Percentiles rank a stretch among this genome's conserved stretches.
Evolutionary conservation across 2,329 filamentous ascomycete genomes (phyloP).

Genomic region (Bipolaris sorokiniana): DNA sequence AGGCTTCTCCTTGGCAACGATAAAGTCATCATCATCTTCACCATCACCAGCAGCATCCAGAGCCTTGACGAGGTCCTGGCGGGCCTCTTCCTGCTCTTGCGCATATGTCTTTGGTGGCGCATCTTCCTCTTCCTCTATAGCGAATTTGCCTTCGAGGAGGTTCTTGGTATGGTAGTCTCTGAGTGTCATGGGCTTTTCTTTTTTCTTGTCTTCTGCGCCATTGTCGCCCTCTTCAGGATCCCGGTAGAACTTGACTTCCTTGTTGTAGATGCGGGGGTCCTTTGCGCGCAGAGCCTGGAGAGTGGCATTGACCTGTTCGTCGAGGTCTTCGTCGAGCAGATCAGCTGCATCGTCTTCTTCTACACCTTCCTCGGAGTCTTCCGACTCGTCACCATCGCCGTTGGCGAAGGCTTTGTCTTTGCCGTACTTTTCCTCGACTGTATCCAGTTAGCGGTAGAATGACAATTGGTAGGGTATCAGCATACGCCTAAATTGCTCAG

Average conservation of each 20-base stretch:
- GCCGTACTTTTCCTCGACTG: conserved; percentile 88
- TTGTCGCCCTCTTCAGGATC: conserved; percentile 62
- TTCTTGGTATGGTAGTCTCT: conserved; percentile 92
- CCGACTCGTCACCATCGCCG: conserved; percentile 60
- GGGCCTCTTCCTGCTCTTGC: conserved; percentile 85
- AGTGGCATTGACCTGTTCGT: conserved; percentile 85
- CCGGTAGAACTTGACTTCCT: conserved; percentile 76
- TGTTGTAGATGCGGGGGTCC: conserved; percentile 89
- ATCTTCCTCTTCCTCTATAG: conserved; percentile 63
- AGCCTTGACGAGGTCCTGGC: conserved; percentile 76
- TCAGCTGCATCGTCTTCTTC: conserved; percentile 91
- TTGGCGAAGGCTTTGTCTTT: conserved; percentile 50
- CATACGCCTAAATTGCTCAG: conserved; percentile 76
- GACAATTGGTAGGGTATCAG: conserved; percentile 7
- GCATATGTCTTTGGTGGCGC: conserved; percentile 72
- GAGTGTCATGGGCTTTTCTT: conserved; percentile 82
- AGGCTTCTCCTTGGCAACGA: conserved; percentile 71
- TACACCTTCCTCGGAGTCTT: conserved; percentile 62
- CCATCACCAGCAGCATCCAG: conserved; percentile 70
- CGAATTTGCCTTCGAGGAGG: conserved; percentile 73
- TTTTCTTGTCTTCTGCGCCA: conserved; percentile 57
- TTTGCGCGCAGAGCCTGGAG: conserved; percentile 87
- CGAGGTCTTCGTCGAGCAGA: conserved; percentile 81
- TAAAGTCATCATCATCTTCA: conserved; percentile 72
- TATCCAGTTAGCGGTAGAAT: conserved; percentile 26